Evolutionary conservation across 1,284 basidiomycete genomes (phyloP).

Genomic region (Rhodotorula sp.): DNA sequence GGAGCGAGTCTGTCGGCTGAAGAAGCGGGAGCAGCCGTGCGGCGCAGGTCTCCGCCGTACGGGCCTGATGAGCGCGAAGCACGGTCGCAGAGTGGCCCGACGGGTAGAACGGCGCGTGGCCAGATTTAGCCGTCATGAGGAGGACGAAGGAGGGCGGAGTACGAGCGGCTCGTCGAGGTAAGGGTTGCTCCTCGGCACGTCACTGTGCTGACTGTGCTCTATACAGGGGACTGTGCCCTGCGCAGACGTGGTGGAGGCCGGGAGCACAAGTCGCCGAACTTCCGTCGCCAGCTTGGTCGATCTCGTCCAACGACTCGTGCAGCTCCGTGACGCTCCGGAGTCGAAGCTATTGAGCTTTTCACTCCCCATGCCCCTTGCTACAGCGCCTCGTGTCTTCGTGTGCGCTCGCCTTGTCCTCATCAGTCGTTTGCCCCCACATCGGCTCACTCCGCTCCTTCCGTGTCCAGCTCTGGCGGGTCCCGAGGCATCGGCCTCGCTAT

Average conservation of each 20-base stretch:
- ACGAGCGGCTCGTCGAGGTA: no score
- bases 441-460: no score
- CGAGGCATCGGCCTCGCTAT: conserved; percentile 27
- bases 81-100: conserved; percentile 7
- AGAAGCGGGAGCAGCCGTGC: conserved; percentile 9
- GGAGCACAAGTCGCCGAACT: no score
- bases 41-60: conserved; percentile 6
- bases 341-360: no score
- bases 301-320: no score
- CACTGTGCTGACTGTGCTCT: no score
- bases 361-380: background rate
- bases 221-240: no score
- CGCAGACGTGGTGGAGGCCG: no score
- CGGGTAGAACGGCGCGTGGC: conserved; percentile 4
- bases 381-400: conserved; percentile 13
- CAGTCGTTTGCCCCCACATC: background rate
- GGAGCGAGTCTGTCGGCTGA: background rate
- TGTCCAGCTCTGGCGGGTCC: conserved; percentile 15
- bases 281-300: no score
- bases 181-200: no score
- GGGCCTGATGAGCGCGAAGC: conserved; percentile 3
- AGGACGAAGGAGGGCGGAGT: no score
- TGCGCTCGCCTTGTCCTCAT: background rate
- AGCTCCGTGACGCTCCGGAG: no score
- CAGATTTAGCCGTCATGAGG: background rate